Evolutionary conservation across 106 monocot species (phyloP).

Genomic region (Phalaenopsis equestris): DNA sequence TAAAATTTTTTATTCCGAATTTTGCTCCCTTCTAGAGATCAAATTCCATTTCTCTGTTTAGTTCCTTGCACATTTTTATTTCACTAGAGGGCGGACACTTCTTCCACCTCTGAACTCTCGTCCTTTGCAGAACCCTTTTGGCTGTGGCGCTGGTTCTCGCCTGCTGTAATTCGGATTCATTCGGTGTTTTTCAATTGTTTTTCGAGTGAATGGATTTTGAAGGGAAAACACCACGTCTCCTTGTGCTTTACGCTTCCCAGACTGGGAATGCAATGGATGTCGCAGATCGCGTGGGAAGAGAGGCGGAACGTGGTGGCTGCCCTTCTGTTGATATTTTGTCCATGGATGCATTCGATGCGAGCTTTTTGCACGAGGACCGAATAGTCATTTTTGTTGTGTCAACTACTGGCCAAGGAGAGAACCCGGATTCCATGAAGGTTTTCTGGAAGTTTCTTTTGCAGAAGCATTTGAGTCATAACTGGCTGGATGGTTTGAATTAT

Average conservation of each 20-base stretch:
- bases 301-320: slow-evolving; percentile 14
- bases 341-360: slow-evolving; percentile 53
- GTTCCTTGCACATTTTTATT: background rate
- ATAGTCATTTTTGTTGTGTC: slow-evolving; percentile 71
- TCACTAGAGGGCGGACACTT: background rate
- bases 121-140: background rate
- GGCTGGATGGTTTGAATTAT: slow-evolving; percentile 63
- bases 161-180: background rate
- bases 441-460: slow-evolving; percentile 82
- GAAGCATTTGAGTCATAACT: slow-evolving; percentile 43
- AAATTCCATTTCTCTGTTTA: background rate
- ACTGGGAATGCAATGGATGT: slow-evolving; percentile 42
- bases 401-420: slow-evolving; percentile 89
- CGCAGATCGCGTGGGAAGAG: too few species aligned
- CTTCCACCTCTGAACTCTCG: background rate
- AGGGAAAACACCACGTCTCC: slow-evolving; percentile 19
- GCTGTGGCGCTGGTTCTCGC: background rate
- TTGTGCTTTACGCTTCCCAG: slow-evolving; percentile 84
- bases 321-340: slow-evolving; percentile 56
- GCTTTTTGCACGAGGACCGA: slow-evolving; percentile 35
- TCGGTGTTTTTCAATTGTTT: background rate
- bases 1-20: background rate
- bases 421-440: slow-evolving; percentile 91
- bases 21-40: background rate
- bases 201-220: slow-evolving; percentile 1